These are phyloP conservation scores for Podaxis sp. DNA, from an alignment of 768 basidiomycete species.

Conservation along the genomic window DNA sequence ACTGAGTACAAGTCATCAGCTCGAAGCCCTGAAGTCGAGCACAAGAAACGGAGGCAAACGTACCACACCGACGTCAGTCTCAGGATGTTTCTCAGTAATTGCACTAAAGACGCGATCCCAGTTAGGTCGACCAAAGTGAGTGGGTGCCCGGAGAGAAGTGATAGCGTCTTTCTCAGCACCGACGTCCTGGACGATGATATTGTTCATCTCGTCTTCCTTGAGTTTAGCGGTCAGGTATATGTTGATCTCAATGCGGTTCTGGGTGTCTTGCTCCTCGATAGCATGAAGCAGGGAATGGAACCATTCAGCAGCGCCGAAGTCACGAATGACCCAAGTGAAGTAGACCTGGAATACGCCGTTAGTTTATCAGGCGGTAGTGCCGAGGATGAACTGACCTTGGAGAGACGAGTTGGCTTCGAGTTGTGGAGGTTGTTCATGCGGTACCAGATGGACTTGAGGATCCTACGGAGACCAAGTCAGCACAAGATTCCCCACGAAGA, in stretches of 20 bases:
- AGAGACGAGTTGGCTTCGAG: constrained; percentile 75
- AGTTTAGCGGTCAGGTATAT: constrained; percentile 91
- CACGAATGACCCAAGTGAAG: constrained; percentile 95
- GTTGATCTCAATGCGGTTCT: constrained; percentile 87
- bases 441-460: constrained; percentile 93
- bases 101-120: constrained; percentile 75
- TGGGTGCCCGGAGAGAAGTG: constrained; percentile 84
- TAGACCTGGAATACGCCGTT: constrained; percentile 47
- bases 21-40: neutral
- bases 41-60: constrained; percentile 21
- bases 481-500: neutral
- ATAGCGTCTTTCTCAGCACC: constrained; percentile 92
- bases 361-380: neutral
- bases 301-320: constrained; percentile 88
- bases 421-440: constrained; percentile 86
- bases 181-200: constrained; percentile 91
- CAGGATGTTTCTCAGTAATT: constrained; percentile 78
- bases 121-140: constrained; percentile 90
- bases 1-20: constrained; percentile 31
- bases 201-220: constrained; percentile 91
- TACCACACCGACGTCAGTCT: constrained; percentile 89
- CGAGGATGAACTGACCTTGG: constrained; percentile 50
- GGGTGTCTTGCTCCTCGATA: constrained; percentile 88
- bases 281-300: constrained; percentile 93
- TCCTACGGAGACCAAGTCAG: constrained; percentile 38